Base-by-base conservation (phyloP, 1,139 yeast genomes). In the Geotrichum europaeum region DNA sequence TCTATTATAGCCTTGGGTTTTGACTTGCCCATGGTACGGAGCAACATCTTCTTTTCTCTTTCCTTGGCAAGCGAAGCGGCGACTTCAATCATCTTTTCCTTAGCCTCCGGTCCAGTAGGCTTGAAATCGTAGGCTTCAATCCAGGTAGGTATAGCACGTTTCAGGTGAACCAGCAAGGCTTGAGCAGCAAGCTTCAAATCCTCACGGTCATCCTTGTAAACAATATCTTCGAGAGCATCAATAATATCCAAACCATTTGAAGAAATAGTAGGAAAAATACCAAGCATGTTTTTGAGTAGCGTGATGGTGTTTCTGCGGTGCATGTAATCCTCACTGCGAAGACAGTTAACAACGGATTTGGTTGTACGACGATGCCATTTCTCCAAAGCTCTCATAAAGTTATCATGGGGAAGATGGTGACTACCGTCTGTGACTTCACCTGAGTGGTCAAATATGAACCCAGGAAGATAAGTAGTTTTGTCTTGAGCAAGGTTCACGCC, bases 231-330 rank as follows among this genome's bases (percentile, higher is more conserved):
- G 56, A 91, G 76, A 5, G 80, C 75, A 22, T 75, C 76, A 4
- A 80, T 75, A 9, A 89, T 72, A 12, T 71, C 65, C 62, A 83
- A 84, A 53, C 94, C 86, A 61, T 89, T 95, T 50, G 82, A 84
- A 59, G 84, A 85, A 32, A 89, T 82, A 15, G 78, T 76, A 0
- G 97, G 97, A 70, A 85, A 89, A 9, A 82, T 80, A 1, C 81
- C 80, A 40, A 87, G 75, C 63, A 87, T 75, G 66, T 84, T 85
- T 70, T 87, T 89, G 75, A 92, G 76, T 67, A 90, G 83, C 2
- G 89, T 87, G 63, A 92, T 88, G 2, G 90, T 82, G 72, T 91
- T 92, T 64, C 94, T 82, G 59, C 96, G 81, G 3, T 89, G 85
- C 84, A 89, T 87, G 70, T 91, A 92, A 62, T 87, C 88, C 1